Evolutionary conservation across 108 stramenopile species (phyloP), one percentile per base, ranked within the genome.

Genomic region (Cyclotella sp.): DNA sequence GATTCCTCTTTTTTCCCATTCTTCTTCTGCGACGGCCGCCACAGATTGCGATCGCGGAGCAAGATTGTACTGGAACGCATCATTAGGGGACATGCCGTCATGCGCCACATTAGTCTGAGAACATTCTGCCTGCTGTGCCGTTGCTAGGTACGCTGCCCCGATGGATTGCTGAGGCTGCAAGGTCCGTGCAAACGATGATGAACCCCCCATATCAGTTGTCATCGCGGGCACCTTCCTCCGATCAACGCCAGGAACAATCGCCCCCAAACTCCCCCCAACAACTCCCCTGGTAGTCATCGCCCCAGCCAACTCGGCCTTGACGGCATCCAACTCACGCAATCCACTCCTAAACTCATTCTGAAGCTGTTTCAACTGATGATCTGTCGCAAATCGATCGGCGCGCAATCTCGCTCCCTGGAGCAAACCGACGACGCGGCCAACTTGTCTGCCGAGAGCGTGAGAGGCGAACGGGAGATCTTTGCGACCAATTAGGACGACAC

Each of bases 1-100:
- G 64, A 95, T 95, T 1, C 94, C 94, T 76, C 82, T 85, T 49
- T 87, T 90, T 34, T 84, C 88, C 92, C 92, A 93, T 86, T 95
- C 92, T 46, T 93, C 92, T 75, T 95, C 92, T 44, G 90, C 90
- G 22, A 90, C 87, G 12, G 90, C 90, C 16, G 82, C 87, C 12
- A 90, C 84, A n/a, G 87, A 75, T 73, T 84, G 86, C 26, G 75
- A 77, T 70, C 77, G 66, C 16, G 90, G 90, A 47, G 90, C 80
- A 12, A 88, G 61, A 26, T 60, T 41, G 21, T 70, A 34, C 27
- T 47, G 21, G 55, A 53, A 22, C 14, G 49, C 60, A 14, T 63
- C 60, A 39, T 12, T n/a, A 19, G 2, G 1, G 3, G 60, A 61
- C 1, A 49, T n/a, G n/a, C n/a, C 9, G 47, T 13, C n/a, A 15